These are phyloP conservation scores for Paecilomyces variotii DNA, from an alignment of 2,329 filamentous ascomycete species.

Conservation along the genomic window DNA sequence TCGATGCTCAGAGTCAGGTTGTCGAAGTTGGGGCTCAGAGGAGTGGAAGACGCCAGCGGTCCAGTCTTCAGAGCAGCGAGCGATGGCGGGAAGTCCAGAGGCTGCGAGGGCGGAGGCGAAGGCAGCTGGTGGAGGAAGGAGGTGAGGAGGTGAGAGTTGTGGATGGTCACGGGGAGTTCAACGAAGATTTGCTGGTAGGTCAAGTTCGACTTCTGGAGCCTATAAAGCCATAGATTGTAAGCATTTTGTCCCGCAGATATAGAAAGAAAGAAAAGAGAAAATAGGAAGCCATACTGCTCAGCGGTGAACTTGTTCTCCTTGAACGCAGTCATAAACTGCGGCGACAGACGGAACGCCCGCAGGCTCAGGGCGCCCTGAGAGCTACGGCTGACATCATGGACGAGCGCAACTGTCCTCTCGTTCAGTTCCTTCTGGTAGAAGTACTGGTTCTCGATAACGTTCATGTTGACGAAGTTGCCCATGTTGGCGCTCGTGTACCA, in stretches of 20 bases:
- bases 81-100: constrained; percentile 68
- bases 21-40: constrained; percentile 82
- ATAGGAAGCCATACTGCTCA: constrained; percentile 61
- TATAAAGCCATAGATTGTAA: constrained; percentile 33
- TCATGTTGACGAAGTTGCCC: constrained; percentile 94
- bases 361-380: constrained; percentile 85
- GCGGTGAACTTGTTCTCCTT: constrained; percentile 98
- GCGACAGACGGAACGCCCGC: constrained; percentile 84
- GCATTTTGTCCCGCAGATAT: constrained; percentile 12
- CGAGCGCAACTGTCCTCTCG: constrained; percentile 76
- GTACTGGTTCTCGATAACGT: constrained; percentile 96
- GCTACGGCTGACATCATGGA: constrained; percentile 93
- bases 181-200: constrained; percentile 88
- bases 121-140: constrained; percentile 92
- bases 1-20: constrained; percentile 88
- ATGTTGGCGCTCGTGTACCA: constrained; percentile 99
- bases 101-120: constrained; percentile 53
- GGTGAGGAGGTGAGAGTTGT: constrained; percentile 96
- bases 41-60: constrained; percentile 48
- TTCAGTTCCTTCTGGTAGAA: constrained; percentile 92
- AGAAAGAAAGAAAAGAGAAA: neutral
- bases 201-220: constrained; percentile 88
- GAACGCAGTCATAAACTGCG: constrained; percentile 78
- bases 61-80: constrained; percentile 68
- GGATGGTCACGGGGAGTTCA: constrained; percentile 80